A percentile compares a stretch with the other conserved stretches of the same genome.
phyloP scores from a whole-genome alignment of 306 rosid genomes.

The Purshia tridentata region DNA sequence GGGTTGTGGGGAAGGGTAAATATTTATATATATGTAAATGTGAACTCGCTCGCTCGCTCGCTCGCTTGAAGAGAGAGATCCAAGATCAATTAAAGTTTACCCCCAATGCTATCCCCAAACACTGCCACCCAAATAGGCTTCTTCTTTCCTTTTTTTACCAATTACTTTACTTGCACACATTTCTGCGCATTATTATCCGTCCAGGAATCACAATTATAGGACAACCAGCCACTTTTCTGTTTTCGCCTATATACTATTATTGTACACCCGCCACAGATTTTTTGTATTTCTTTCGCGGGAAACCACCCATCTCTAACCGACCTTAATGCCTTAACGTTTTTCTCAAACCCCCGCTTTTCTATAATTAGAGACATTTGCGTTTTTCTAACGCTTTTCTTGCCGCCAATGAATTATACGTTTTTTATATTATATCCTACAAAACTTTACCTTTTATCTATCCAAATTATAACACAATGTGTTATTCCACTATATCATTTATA shows the following conservation, averaged over 20 bases:
- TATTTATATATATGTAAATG: no score
- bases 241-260: conserved; percentile 37
- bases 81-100: conserved; percentile 23
- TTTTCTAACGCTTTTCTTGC: neutral
- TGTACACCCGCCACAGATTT: conserved; percentile 1
- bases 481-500: no score
- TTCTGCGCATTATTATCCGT: conserved; percentile 41
- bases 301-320: neutral
- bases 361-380: neutral
- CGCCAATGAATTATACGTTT: no score
- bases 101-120: neutral
- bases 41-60: no score
- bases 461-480: no score
- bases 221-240: conserved; percentile 18
- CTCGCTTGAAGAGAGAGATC: conserved; percentile 12
- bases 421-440: no score
- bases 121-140: neutral
- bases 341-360: conserved; percentile 12
- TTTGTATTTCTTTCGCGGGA: conserved; percentile 21
- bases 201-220: conserved; percentile 20
- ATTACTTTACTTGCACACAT: conserved; percentile 25
- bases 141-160: conserved; percentile 1
- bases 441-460: no score
- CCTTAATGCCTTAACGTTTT: conserved; percentile 15
- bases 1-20: conserved; percentile 14